Percentiles rank a stretch among this genome's conserved stretches.
These are phyloP conservation scores for Scutellaria barbata DNA, from an alignment of 257 asterid species.

Conservation along the genomic window DNA sequence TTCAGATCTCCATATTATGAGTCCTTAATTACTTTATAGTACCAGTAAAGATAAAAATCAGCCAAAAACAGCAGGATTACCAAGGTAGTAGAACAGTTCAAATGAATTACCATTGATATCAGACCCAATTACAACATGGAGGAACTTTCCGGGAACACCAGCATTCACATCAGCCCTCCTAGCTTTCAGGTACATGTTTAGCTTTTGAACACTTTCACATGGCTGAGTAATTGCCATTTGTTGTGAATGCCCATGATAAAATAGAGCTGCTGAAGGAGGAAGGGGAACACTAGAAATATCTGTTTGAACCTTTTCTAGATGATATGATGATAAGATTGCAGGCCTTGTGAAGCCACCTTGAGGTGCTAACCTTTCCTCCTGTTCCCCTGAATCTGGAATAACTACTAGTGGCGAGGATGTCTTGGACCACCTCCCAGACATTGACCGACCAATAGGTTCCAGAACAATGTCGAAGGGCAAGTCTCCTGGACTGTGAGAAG, in stretches of 20 bases:
- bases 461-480: slow-evolving; percentile 56
- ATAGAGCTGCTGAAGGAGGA: slow-evolving; percentile 78
- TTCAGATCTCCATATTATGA: neutral
- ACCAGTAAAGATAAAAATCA: slow-evolving; percentile 3
- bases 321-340: slow-evolving; percentile 47
- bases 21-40: slow-evolving; percentile 4
- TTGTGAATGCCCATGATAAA: slow-evolving; percentile 63
- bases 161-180: slow-evolving; percentile 60
- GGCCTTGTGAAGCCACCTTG: slow-evolving; percentile 34
- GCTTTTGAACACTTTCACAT: slow-evolving; percentile 58
- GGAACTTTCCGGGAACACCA: slow-evolving; percentile 77
- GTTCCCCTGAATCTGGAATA: slow-evolving; percentile 38
- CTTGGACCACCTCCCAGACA: slow-evolving; percentile 65
- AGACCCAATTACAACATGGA: slow-evolving; percentile 81
- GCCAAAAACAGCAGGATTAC: neutral
- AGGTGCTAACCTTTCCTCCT: slow-evolving; percentile 39
- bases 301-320: slow-evolving; percentile 43
- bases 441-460: slow-evolving; percentile 60
- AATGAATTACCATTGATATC: slow-evolving; percentile 55
- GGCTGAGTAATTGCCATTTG: slow-evolving; percentile 56
- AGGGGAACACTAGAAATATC: slow-evolving; percentile 54
- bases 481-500: slow-evolving; percentile 41
- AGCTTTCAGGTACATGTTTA: slow-evolving; percentile 66
- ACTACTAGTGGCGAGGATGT: slow-evolving; percentile 52
- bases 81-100: slow-evolving; percentile 15